A percentile compares a stretch with the other conserved stretches of the same genome.
phyloP scores from a whole-genome alignment of 1,284 basidiomycete genomes.

The Ustilago esculenta region DNA sequence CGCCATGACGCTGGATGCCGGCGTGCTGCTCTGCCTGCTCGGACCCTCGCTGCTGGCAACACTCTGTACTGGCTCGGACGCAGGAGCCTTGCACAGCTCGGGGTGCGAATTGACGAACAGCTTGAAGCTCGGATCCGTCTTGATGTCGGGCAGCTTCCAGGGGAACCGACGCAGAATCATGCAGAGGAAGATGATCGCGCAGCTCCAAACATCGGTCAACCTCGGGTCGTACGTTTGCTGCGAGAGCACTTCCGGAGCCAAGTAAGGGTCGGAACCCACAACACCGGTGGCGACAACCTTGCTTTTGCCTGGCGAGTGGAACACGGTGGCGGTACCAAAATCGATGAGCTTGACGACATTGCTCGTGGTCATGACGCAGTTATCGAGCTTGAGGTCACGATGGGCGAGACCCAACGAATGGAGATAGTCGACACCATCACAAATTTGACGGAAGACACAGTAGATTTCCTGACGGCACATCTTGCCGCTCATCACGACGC shows the following conservation, averaged over 20 bases:
- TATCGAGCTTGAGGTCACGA: slow-evolving; percentile 98
- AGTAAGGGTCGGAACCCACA: slow-evolving; percentile 96
- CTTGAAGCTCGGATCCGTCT: slow-evolving; percentile 88
- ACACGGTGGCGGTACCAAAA: slow-evolving; percentile 98
- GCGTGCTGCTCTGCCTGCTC: slow-evolving; percentile 33
- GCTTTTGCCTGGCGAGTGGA: slow-evolving; percentile 87
- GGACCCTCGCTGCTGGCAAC: slow-evolving; percentile 17
- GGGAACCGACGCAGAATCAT: slow-evolving; percentile 98
- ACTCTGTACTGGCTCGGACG: slow-evolving; percentile 18
- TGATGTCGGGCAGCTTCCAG: slow-evolving; percentile 97
- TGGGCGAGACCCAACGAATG: slow-evolving; percentile 97
- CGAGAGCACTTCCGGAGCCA: slow-evolving; percentile 92
- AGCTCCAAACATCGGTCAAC: slow-evolving; percentile 97
- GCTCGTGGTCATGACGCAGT: slow-evolving; percentile 94
- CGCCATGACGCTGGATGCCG: slow-evolving; percentile 25
- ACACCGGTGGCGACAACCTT: slow-evolving; percentile 78
- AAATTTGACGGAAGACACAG: slow-evolving; percentile 98
- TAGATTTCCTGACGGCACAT: slow-evolving; percentile 98
- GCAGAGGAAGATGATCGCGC: slow-evolving; percentile 98
- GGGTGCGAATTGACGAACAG: slow-evolving; percentile 92
- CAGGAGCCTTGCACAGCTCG: slow-evolving; percentile 73
- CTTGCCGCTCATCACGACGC: slow-evolving; percentile 98
- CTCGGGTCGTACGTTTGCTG: slow-evolving; percentile 88
- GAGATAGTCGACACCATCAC: slow-evolving; percentile 96
- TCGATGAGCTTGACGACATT: slow-evolving; percentile 99